These are phyloP conservation scores for Rhynchosporium agropyri DNA, from an alignment of 2,329 filamentous ascomycete species.

Conservation along the genomic window DNA sequence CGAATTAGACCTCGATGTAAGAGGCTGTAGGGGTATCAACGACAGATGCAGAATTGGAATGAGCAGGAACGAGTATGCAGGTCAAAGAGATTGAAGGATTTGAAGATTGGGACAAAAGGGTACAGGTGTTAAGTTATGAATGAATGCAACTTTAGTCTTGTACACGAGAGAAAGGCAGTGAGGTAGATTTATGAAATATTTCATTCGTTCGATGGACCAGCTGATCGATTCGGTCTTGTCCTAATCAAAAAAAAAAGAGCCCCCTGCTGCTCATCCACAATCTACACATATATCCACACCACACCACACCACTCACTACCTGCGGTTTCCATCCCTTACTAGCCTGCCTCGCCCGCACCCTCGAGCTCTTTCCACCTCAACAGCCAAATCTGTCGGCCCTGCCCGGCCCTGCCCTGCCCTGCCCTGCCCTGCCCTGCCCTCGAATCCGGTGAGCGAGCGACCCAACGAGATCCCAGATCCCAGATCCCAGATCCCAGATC, in stretches of 20 bases:
- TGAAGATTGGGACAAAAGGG: not conserved
- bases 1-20: slow-evolving; percentile 18
- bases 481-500: too few species aligned
- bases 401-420: too few species aligned
- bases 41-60: slow-evolving; percentile 15
- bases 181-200: slow-evolving; percentile 8
- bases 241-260: not conserved
- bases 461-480: too few species aligned
- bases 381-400: too few species aligned
- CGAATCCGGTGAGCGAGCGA: too few species aligned
- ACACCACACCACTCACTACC: not conserved
- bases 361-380: too few species aligned
- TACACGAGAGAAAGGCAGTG: not conserved
- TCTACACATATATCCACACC: not conserved
- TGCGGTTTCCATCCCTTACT: not conserved
- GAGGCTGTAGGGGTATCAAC: slow-evolving; percentile 18
- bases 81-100: slow-evolving; percentile 7
- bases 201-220: not conserved
- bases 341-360: not conserved
- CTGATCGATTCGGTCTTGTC: not conserved
- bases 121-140: not conserved
- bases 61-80: not conserved
- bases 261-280: not conserved
- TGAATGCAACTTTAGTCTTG: not conserved
- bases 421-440: too few species aligned